Base-by-base conservation (phyloP, 352 stramenopile species). In the Globisporangium cylindrosporum region DNA sequence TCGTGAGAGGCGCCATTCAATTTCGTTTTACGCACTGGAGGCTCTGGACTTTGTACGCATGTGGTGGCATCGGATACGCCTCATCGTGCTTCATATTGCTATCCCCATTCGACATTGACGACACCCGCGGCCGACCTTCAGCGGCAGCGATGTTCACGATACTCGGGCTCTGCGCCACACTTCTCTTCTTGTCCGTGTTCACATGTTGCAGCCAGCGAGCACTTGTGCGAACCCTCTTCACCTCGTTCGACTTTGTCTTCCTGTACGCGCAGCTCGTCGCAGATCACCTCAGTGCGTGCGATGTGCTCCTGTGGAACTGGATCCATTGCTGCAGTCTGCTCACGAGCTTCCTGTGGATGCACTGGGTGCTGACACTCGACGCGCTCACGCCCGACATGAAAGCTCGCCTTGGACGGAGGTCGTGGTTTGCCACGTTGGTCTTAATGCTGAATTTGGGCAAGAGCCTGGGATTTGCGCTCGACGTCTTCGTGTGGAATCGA, bases 191-290 rank as follows among this genome's bases (percentile, higher is more conserved):
- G 46, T 27, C 53, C 24, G 9, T 4, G 12, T 59, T 67, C 12
- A 14, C 43, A 4, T 14, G 27, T 18, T 67, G 61, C 46, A 60
- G 22, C 32, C 48, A 61, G 22, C 62, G 62, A 22, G 6, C 49
- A 7, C 48, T 67, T 4, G 34, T 67, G 4, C 4, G 10, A 15
- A 36, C 29, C 1, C 68, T 72, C 22, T 14, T 62, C 20, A 69
- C 65, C 4, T 72, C 64, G 18, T 74, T 72, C 9, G 69, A 69
- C 27, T 68, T 69, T 49, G 34, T 25, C 8, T 74, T 69, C 49
- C 32, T 74, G 3, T 51, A 36, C 46, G 25, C 20, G 1, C 49
- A 67, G 29, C 48, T 67, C 3, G 5, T 60, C 7, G 20, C 48
- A 6, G 25, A 27, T 6, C 46, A 67, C 49, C 20, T 49, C 9